Percentiles rank a stretch among this genome's conserved stretches.
These are phyloP conservation scores for Tympanopsis confertula DNA, from an alignment of 2,329 filamentous ascomycete genomes.

Conservation along the genomic window DNA sequence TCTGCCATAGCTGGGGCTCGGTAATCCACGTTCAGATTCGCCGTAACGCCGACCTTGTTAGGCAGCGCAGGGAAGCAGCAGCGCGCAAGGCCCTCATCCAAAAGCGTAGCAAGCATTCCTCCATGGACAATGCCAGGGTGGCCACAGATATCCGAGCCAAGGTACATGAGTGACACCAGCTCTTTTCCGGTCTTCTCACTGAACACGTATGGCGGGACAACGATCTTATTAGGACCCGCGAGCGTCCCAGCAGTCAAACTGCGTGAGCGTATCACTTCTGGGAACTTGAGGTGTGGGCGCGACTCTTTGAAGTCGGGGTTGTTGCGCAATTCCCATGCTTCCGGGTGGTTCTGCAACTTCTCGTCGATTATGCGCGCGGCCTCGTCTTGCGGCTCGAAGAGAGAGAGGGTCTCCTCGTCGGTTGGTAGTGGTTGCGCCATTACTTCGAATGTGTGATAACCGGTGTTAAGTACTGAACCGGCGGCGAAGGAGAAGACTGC, in stretches of 20 bases:
- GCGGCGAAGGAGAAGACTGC: not conserved
- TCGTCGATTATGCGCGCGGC: slow-evolving; percentile 49
- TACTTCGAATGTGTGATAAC: not conserved
- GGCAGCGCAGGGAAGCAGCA: slow-evolving; percentile 84
- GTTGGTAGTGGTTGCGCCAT: slow-evolving; percentile 22
- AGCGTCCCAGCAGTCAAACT: slow-evolving; percentile 77
- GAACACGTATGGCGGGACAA: slow-evolving; percentile 73
- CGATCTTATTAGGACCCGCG: slow-evolving; percentile 62
- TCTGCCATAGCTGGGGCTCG: slow-evolving; percentile 66
- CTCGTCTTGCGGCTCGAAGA: slow-evolving; percentile 30
- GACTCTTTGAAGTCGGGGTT: slow-evolving; percentile 61
- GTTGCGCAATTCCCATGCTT: slow-evolving; percentile 57
- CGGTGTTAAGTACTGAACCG: not conserved
- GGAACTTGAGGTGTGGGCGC: slow-evolving; percentile 80
- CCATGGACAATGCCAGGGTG: slow-evolving; percentile 87
- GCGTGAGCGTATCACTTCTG: slow-evolving; percentile 52
- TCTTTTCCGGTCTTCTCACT: slow-evolving; percentile 57
- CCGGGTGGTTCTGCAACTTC: slow-evolving; percentile 63
- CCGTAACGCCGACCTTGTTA: slow-evolving; percentile 76
- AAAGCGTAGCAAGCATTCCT: slow-evolving; percentile 77
- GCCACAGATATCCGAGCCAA: slow-evolving; percentile 72
- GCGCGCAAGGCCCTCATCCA: slow-evolving; percentile 80
- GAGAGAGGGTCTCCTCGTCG: slow-evolving; percentile 61
- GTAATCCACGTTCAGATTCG: slow-evolving; percentile 75
- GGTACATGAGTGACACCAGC: slow-evolving; percentile 62